Percentiles rank a stretch among this genome's conserved stretches.
Evolutionary conservation across 1,284 basidiomycete species (phyloP).

Genomic region (Trichosporon sp.): DNA sequence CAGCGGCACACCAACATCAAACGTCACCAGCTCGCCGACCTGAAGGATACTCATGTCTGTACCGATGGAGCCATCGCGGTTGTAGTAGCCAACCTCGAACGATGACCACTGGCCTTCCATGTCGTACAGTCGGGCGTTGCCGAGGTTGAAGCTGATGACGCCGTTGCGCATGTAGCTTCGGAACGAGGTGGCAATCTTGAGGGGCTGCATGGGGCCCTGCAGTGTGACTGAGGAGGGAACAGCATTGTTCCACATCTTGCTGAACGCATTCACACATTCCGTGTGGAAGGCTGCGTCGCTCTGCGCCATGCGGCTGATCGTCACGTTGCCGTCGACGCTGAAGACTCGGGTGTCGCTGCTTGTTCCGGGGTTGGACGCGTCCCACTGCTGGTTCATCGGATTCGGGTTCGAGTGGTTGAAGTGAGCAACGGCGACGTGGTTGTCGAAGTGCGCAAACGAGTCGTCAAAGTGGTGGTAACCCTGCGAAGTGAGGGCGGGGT

Average conservation of each 20-base stretch:
- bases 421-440: slow-evolving; percentile 12
- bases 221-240: slow-evolving; percentile 10
- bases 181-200: slow-evolving; percentile 1
- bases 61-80: slow-evolving; percentile 7
- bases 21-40: not conserved
- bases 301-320: slow-evolving; percentile 8
- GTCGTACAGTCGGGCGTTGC: slow-evolving; percentile 8
- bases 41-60: slow-evolving; percentile 2
- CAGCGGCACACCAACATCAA: slow-evolving; percentile 13
- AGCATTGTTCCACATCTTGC: slow-evolving; percentile 11
- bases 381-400: slow-evolving; percentile 12
- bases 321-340: slow-evolving; percentile 10
- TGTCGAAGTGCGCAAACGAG: slow-evolving; percentile 14
- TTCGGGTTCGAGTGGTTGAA: slow-evolving; percentile 4
- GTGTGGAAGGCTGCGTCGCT: slow-evolving; percentile 4
- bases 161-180: slow-evolving; percentile 7
- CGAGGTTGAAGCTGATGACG: not conserved
- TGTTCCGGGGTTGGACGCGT: not conserved
- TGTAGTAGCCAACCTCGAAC: slow-evolving; percentile 5
- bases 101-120: slow-evolving; percentile 9
- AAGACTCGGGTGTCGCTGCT: slow-evolving; percentile 15
- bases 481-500: slow-evolving; percentile 6
- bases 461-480: slow-evolving; percentile 10
- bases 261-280: slow-evolving; percentile 11
- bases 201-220: slow-evolving; percentile 6